phyloP scores from a whole-genome alignment of 129 eudicot genomes.

The Tanacetum coccineum region DNA sequence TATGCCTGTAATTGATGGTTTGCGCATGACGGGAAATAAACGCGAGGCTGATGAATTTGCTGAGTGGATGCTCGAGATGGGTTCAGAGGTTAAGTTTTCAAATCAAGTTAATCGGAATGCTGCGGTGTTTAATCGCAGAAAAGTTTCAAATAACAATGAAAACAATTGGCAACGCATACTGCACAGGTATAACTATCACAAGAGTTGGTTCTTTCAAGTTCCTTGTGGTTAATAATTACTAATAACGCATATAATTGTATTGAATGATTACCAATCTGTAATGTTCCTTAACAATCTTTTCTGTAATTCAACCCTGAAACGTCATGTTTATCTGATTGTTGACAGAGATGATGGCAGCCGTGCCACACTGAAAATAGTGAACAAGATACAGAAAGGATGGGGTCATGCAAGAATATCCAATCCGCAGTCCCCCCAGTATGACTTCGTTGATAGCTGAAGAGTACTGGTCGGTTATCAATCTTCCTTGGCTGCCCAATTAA shows the following conservation, averaged over 20 bases:
- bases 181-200: constrained; percentile 51
- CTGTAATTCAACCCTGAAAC: not conserved
- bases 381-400: constrained; percentile 81
- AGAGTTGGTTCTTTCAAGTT: constrained; percentile 3
- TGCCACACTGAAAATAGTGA: constrained; percentile 61
- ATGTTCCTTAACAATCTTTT: not conserved
- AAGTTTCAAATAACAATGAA: constrained; percentile 30
- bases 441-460: constrained; percentile 48
- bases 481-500: not conserved
- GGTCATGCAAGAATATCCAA: constrained; percentile 60
- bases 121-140: constrained; percentile 29
- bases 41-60: constrained; percentile 78
- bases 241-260: not conserved
- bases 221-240: too few species aligned
- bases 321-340: constrained; percentile 12
- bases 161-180: constrained; percentile 56
- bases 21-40: constrained; percentile 51
- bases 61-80: constrained; percentile 79
- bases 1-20: constrained; percentile 81
- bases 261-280: not conserved
- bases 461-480: not conserved
- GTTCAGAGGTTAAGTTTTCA: constrained; percentile 44
- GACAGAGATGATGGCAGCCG: constrained; percentile 94
- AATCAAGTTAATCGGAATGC: constrained; percentile 37
- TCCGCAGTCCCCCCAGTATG: constrained; percentile 39